Percentiles rank a stretch among this genome's conserved stretches.
phyloP scores from a whole-genome alignment of 805 yeast genomes.

The Saccharomyces mikatae region DNA sequence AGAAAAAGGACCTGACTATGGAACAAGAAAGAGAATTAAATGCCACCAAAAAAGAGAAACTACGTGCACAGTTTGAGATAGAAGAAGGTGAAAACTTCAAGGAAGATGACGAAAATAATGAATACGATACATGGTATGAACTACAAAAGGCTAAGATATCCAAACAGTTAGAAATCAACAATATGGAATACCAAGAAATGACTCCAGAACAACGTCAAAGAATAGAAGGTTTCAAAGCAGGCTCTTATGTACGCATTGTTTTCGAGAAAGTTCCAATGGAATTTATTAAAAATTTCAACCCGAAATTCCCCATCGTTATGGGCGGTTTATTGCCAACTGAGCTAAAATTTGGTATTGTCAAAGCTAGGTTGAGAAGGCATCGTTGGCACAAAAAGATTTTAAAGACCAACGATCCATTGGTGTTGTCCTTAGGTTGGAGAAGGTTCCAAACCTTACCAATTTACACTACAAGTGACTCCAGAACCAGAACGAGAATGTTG shows the following conservation, averaged over 20 bases:
- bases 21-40: slow-evolving; percentile 73
- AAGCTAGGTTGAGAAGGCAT: slow-evolving; percentile 92
- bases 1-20: slow-evolving; percentile 39
- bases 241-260: slow-evolving; percentile 85
- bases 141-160: slow-evolving; percentile 95
- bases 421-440: slow-evolving; percentile 94
- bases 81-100: slow-evolving; percentile 60
- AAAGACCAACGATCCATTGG: slow-evolving; percentile 91
- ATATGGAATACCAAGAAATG: slow-evolving; percentile 65
- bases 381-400: slow-evolving; percentile 97
- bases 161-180: slow-evolving; percentile 89
- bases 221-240: slow-evolving; percentile 89
- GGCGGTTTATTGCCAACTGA: slow-evolving; percentile 92
- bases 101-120: slow-evolving; percentile 73
- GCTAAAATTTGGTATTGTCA: slow-evolving; percentile 84
- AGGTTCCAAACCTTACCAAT: slow-evolving; percentile 94
- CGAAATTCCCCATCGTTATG: slow-evolving; percentile 73
- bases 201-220: slow-evolving; percentile 67
- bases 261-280: slow-evolving; percentile 83
- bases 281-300: slow-evolving; percentile 77
- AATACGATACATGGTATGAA: slow-evolving; percentile 96
- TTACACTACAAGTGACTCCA: slow-evolving; percentile 91
- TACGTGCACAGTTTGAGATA: slow-evolving; percentile 77
- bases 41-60: slow-evolving; percentile 82
- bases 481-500: slow-evolving; percentile 96